Base-by-base conservation (phyloP, 23 red algal species). In the Gracilaria domingensis region DNA sequence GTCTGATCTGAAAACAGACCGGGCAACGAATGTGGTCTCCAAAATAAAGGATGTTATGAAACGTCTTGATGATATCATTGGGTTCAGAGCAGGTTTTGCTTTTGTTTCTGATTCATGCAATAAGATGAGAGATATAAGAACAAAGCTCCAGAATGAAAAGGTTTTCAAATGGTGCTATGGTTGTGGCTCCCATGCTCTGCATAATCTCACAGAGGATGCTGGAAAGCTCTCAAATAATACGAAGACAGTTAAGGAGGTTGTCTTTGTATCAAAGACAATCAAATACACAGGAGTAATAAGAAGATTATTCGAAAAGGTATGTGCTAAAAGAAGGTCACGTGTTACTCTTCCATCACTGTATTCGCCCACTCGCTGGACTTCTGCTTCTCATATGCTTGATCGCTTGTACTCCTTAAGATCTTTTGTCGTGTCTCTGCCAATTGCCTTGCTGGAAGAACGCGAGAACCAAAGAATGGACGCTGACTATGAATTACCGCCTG, bases 61-160 rank as follows among this genome's bases (percentile, higher is more conserved):
- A 38, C 34, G 67, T 5, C 12, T 74, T 4, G 2, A 74, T 4
- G 21, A 74, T 2, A 23, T 74, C 16, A 18, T 45, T 4, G 17
- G 24, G 6, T n/a, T 18, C 17, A 1, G 21, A 40, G 6, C 21
- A 14, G 39, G 7, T 5, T 58, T 58, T n/a, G 34, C 8, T 28
- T 74, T 74, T 45, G 39, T 74, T 3, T 74, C 67, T 25, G 67
- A 74, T 18, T 74, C 67, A 3, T 74, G 67, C 8, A 74, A 74
- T 6, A 23, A 2, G 25, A 74, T 14, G 67, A 38, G 21, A 16
- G 8, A 29, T 20, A 2, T 40, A 11, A 17, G 67, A n/a, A 4
- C 2, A 23, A 28, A 2, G 6, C 21, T 8, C 3, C 6, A 9
- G 36, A 4, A 74, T 5, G 7, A 38, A 29, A 74, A 29, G 16